These are phyloP conservation scores for Mycena galopus DNA, from an alignment of 768 basidiomycete genomes.

Conservation along the genomic window DNA sequence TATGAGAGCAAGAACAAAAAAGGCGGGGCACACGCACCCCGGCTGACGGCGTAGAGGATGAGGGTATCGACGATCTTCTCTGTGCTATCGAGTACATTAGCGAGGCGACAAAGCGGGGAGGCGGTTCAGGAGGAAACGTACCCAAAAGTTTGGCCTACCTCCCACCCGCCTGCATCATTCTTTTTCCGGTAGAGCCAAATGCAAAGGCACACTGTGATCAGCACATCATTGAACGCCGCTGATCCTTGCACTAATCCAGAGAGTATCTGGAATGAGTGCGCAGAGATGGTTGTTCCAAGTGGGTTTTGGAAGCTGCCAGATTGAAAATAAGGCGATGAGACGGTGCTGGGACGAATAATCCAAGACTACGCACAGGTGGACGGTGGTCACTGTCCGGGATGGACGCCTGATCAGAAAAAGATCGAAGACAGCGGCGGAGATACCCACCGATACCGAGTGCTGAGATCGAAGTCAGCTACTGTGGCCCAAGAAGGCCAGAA, in stretches of 20 bases:
- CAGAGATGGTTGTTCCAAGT: slow-evolving; percentile 16
- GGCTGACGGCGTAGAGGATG: slow-evolving; percentile 27
- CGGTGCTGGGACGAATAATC: background rate
- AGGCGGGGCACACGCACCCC: slow-evolving; percentile 14
- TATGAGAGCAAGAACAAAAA: background rate
- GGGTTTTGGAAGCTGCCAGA: slow-evolving; percentile 21
- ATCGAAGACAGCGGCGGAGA: background rate
- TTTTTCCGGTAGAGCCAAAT: slow-evolving; percentile 24
- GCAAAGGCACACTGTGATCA: slow-evolving; percentile 30
- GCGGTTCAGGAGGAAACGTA: background rate
- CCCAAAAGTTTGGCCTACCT: slow-evolving; percentile 15
- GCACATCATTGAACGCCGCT: slow-evolving; percentile 30
- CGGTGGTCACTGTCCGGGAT: slow-evolving; percentile 14
- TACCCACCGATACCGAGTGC: slow-evolving; percentile 33
- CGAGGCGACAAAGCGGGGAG: background rate
- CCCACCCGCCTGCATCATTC: slow-evolving; percentile 11
- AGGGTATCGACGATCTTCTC: slow-evolving; percentile 30
- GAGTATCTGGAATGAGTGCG: slow-evolving; percentile 29
- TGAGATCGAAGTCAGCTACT: background rate
- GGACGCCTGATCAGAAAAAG: background rate
- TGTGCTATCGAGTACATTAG: background rate
- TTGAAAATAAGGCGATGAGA: background rate
- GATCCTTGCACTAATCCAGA: slow-evolving; percentile 28
- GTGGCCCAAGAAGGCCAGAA: too few relatives aligned
- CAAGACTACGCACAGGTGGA: slow-evolving; percentile 20